These are phyloP conservation scores for Gossypioides kirkii DNA, from an alignment of 345 rosid species.

Conservation along the genomic window DNA sequence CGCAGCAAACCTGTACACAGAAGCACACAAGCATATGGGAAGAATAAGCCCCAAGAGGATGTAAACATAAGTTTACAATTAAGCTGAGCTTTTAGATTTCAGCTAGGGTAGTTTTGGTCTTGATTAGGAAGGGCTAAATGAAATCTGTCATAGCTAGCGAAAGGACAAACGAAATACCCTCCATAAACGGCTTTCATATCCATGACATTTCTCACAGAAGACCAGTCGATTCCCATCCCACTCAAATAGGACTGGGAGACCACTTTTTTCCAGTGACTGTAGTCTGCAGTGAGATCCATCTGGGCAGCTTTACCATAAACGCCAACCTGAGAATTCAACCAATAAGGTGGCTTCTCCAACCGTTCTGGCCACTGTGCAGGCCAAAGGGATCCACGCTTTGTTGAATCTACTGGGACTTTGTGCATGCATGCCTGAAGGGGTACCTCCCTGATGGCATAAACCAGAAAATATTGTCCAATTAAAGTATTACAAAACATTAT, in stretches of 20 bases:
- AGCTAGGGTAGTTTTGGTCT: neutral
- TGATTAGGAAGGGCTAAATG: neutral
- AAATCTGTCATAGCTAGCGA: neutral
- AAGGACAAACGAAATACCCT: slow-evolving; percentile 40
- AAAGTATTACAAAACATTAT: neutral
- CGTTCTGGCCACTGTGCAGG: slow-evolving; percentile 70
- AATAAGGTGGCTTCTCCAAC: slow-evolving; percentile 60
- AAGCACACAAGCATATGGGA: slow-evolving; percentile 7
- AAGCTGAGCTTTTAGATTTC: neutral
- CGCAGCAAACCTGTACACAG: slow-evolving; percentile 58
- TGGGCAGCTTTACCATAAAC: slow-evolving; percentile 65
- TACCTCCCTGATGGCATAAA: slow-evolving; percentile 50
- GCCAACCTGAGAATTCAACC: slow-evolving; percentile 58
- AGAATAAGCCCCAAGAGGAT: neutral
- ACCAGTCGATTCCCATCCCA: slow-evolving; percentile 61
- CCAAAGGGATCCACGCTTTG: slow-evolving; percentile 62
- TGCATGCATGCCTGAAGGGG: slow-evolving; percentile 81
- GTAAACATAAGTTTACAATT: neutral
- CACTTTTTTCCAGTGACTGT: slow-evolving; percentile 60
- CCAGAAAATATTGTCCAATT: neutral
- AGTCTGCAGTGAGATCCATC: slow-evolving; percentile 61
- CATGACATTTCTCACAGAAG: slow-evolving; percentile 73
- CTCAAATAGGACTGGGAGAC: slow-evolving; percentile 53
- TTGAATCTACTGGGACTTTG: slow-evolving; percentile 44
- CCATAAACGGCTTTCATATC: slow-evolving; percentile 95